Evolutionary conservation across 2,329 filamentous ascomycete genomes (phyloP).

Genomic region (Thelonectria rubi): DNA sequence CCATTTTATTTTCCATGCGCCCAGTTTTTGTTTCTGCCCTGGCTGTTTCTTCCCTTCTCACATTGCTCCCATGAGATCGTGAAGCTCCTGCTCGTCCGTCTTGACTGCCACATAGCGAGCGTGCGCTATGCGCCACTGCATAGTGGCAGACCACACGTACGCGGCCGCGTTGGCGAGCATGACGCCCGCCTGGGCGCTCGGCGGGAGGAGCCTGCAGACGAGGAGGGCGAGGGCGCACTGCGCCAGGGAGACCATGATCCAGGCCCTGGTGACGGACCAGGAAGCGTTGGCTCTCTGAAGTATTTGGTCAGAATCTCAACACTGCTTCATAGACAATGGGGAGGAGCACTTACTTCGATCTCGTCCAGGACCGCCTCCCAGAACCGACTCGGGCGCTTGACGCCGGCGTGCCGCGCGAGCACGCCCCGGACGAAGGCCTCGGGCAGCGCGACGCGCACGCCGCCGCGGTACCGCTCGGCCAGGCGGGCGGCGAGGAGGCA

Average conservation of each 20-base stretch:
- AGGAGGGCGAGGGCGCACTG: constrained; percentile 20
- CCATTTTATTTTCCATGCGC: too few species aligned
- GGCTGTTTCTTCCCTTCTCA: neutral
- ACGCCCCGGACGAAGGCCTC: constrained; percentile 15
- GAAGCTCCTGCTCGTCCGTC: constrained; percentile 30
- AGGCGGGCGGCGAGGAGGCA: constrained; percentile 20
- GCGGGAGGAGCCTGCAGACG: constrained; percentile 6
- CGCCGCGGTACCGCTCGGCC: constrained; percentile 15
- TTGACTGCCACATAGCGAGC: constrained; percentile 23
- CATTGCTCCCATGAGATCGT: constrained; percentile 26
- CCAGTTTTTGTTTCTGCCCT: too few species aligned
- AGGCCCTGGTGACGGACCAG: constrained; percentile 23
- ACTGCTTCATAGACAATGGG: neutral
- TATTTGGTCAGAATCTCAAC: neutral
- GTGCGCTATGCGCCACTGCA: constrained; percentile 25
- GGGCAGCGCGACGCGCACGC: constrained; percentile 18
- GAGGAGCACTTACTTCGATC: constrained; percentile 23
- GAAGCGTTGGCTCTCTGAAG: constrained; percentile 24
- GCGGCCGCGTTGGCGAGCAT: constrained; percentile 20
- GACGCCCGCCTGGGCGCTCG: constrained; percentile 12
- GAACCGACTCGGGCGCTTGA: constrained; percentile 23
- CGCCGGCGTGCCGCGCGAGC: constrained; percentile 13
- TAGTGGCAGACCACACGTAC: constrained; percentile 24
- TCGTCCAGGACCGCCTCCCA: constrained; percentile 31
- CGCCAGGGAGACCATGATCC: constrained; percentile 17